Evolutionary conservation across 257 asterid genomes (phyloP).

Genomic region (Solanum appendiculatum): DNA sequence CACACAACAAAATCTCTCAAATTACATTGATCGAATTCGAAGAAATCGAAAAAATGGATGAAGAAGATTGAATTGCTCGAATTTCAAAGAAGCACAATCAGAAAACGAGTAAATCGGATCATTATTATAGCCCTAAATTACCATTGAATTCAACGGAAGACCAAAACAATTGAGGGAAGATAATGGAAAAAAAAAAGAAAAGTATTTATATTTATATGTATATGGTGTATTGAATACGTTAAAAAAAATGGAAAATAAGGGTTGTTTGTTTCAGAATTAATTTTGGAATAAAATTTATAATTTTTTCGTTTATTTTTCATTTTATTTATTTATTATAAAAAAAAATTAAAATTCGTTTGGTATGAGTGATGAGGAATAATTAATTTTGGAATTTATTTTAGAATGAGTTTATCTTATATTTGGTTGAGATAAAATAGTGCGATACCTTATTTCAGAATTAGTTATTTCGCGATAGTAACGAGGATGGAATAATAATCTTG

Average conservation of each 20-base stretch:
- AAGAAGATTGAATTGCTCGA: not conserved
- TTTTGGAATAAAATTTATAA: not conserved
- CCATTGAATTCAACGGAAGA: not conserved
- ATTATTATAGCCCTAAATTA: not conserved
- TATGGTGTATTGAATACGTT: not conserved
- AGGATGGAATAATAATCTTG: too few relatives aligned
- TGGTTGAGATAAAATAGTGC: too few relatives aligned
- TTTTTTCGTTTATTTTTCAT: too few relatives aligned
- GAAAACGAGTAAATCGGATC: not conserved
- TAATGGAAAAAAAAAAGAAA: not conserved
- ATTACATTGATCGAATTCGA: not conserved
- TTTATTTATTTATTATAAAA: too few relatives aligned
- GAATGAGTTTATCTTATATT: too few relatives aligned
- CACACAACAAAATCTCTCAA: not conserved
- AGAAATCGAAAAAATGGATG: not conserved
- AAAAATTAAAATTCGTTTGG: not conserved
- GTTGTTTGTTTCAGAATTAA: not conserved
- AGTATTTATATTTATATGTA: not conserved
- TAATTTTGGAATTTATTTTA: too few relatives aligned
- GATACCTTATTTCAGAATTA: too few relatives aligned
- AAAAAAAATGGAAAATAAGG: too few relatives aligned
- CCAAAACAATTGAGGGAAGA: not conserved
- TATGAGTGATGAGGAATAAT: too few relatives aligned
- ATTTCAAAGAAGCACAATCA: not conserved
- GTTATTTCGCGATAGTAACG: too few relatives aligned